These are phyloP conservation scores for Neofusicoccum laricinum DNA, from an alignment of 2,329 filamentous ascomycete genomes.

Conservation along the genomic window DNA sequence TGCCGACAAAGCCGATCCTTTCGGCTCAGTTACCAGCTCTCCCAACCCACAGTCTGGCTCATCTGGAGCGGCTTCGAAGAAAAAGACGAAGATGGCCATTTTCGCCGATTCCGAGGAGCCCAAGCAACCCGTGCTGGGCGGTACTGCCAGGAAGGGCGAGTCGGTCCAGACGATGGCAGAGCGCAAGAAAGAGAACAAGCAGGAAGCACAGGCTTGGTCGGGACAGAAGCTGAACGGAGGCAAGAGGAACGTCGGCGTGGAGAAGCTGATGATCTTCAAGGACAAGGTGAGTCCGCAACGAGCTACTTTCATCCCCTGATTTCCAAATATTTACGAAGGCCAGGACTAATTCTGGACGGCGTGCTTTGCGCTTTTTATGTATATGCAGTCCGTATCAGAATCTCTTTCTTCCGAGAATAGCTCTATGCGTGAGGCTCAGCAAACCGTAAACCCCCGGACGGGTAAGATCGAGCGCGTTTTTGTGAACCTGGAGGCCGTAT, in stretches of 20 bases:
- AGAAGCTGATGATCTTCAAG: constrained; percentile 91
- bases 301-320: constrained; percentile 25
- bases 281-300: constrained; percentile 74
- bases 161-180: constrained; percentile 83
- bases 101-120: constrained; percentile 72
- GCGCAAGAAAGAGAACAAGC: constrained; percentile 87
- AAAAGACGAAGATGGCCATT: constrained; percentile 80
- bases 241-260: constrained; percentile 70
- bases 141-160: constrained; percentile 77
- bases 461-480: constrained; percentile 84
- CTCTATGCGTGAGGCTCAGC: constrained; percentile 73
- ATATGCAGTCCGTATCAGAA: constrained; percentile 50
- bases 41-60: constrained; percentile 65
- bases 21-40: constrained; percentile 51
- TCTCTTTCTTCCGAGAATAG: constrained; percentile 46
- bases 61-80: constrained; percentile 45
- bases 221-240: constrained; percentile 87
- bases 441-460: constrained; percentile 76
- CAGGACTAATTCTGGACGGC: constrained; percentile 85
- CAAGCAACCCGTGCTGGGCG: constrained; percentile 54
- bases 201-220: constrained; percentile 85
- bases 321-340: constrained; percentile 72
- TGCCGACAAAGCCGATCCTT: constrained; percentile 82
- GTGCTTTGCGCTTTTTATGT: constrained; percentile 49
- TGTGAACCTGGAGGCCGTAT: constrained; percentile 81